Evolutionary conservation across 106 monocot species (phyloP), one percentile per base, ranked within the genome.

Genomic region (Acanthochlamys bracteata): DNA sequence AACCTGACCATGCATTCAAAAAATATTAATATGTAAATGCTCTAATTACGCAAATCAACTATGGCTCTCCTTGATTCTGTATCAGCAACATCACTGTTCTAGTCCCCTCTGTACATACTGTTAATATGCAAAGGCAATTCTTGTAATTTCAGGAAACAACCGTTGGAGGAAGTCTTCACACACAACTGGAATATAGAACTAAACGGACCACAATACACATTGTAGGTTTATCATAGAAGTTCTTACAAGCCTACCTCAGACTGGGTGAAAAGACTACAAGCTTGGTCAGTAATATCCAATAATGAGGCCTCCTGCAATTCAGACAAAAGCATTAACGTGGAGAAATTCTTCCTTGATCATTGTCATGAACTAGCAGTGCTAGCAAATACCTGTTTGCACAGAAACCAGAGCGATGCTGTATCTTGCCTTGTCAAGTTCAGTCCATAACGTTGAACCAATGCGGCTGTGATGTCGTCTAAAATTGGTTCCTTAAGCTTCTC

Each of bases 321-420:
- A 24, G 60, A 69, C 14, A 26, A 53, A 42, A 56, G 42, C n/a
- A 20, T 41, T 53, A 45, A 24, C 23, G 0, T 42, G 40, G 1
- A 47, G 41, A 59, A 57, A 20, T 15, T 12, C 2, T 49, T 49
- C 49, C 2, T 49, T 49, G 17, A 49, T 12, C 2, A 49, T 2
- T 49, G 49, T 33, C 33, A 33, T 33, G 33, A 33, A 33, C 33
- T 3, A 33, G 33, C 6, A 6, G 33, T 33, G 33, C 33, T 40
- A 54, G 12, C 4, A 19, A 14, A 42, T 76, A 92, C 98, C 85
- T 92, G 98, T 70, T 98, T 88, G 74, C 98, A 98, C 25, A 98
- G 92, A 77, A 98, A 92, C 98, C 98, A 98, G 0, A 98, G 78
- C 21, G 91, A 85, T 21, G 88, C 75, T 57, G 88, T 42, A 81